Percentiles rank a stretch among this genome's conserved stretches.
phyloP scores from a whole-genome alignment of 2,329 filamentous ascomycete genomes.

The Colletotrichum ledebouriae region DNA sequence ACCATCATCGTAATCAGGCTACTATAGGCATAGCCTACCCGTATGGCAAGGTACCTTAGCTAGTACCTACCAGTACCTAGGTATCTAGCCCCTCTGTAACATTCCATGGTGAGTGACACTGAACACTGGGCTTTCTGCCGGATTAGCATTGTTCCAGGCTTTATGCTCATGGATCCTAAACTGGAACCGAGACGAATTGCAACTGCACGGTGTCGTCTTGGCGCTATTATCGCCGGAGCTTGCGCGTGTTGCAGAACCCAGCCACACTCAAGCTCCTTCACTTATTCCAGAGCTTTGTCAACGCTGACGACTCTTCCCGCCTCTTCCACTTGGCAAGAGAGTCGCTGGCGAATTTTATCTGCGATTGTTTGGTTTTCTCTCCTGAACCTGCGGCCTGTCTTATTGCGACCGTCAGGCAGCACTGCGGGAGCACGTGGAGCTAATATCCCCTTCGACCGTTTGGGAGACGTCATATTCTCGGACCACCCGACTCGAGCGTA shows the following conservation, averaged over 20 bases:
- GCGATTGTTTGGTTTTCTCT: background rate
- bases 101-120: background rate
- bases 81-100: slow-evolving; percentile 21
- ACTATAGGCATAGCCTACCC: too few relatives aligned
- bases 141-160: slow-evolving; percentile 42
- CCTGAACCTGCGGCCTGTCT: background rate
- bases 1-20: slow-evolving; percentile 35
- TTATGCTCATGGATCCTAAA: slow-evolving; percentile 22
- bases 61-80: slow-evolving; percentile 3
- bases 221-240: slow-evolving; percentile 40
- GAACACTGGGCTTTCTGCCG: slow-evolving; percentile 11
- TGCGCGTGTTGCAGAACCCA: slow-evolving; percentile 43
- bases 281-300: slow-evolving; percentile 38
- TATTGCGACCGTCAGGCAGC: slow-evolving; percentile 10
- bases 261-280: slow-evolving; percentile 41
- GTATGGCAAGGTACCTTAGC: background rate
- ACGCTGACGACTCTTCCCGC: slow-evolving; percentile 42
- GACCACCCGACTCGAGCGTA: slow-evolving; percentile 22
- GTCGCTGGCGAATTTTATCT: slow-evolving; percentile 20
- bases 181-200: slow-evolving; percentile 30
- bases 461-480: slow-evolving; percentile 39
- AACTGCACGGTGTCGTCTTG: slow-evolving; percentile 32
- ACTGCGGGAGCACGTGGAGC: slow-evolving; percentile 34
- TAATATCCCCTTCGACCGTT: slow-evolving; percentile 18
- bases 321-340: slow-evolving; percentile 38